Evolutionary conservation across 1,139 yeast species (phyloP).

Genomic region (Yamadazyma jaroonii): DNA sequence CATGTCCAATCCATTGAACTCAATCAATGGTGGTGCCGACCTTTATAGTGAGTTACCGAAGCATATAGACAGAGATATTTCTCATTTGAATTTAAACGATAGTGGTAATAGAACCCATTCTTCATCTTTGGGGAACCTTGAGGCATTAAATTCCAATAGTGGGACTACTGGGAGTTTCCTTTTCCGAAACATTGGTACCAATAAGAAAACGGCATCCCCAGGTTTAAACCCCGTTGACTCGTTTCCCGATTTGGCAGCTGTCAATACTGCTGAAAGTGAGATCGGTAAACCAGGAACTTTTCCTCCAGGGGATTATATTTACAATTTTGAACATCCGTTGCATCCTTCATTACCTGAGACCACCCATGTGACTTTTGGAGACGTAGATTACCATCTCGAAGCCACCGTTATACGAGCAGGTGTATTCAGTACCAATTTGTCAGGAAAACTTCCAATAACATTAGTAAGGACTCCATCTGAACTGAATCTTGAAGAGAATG

Average conservation of each 20-base stretch:
- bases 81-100: slow-evolving; percentile 32
- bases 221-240: slow-evolving; percentile 18
- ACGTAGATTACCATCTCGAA: slow-evolving; percentile 65
- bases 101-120: slow-evolving; percentile 17
- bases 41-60: slow-evolving; percentile 36
- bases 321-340: slow-evolving; percentile 86
- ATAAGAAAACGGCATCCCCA: slow-evolving; percentile 42
- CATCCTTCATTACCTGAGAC: slow-evolving; percentile 84
- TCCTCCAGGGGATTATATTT: slow-evolving; percentile 84
- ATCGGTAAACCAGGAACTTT: slow-evolving; percentile 30
- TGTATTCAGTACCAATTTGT: slow-evolving; percentile 75
- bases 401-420: slow-evolving; percentile 75
- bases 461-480: slow-evolving; percentile 78
- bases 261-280: slow-evolving; percentile 19
- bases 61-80: slow-evolving; percentile 25
- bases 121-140: slow-evolving; percentile 13
- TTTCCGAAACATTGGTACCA: slow-evolving; percentile 22
- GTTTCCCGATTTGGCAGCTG: slow-evolving; percentile 12
- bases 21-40: slow-evolving; percentile 57
- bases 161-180: slow-evolving; percentile 18
- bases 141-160: slow-evolving; percentile 1
- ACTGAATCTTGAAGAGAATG: slow-evolving; percentile 79
- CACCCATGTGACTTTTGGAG: slow-evolving; percentile 75
- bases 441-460: slow-evolving; percentile 60
- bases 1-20: slow-evolving; percentile 23